A percentile compares a stretch with the other conserved stretches of the same genome.
phyloP scores from a whole-genome alignment of 1,284 basidiomycete genomes.

The Ustilago tritici region DNA sequence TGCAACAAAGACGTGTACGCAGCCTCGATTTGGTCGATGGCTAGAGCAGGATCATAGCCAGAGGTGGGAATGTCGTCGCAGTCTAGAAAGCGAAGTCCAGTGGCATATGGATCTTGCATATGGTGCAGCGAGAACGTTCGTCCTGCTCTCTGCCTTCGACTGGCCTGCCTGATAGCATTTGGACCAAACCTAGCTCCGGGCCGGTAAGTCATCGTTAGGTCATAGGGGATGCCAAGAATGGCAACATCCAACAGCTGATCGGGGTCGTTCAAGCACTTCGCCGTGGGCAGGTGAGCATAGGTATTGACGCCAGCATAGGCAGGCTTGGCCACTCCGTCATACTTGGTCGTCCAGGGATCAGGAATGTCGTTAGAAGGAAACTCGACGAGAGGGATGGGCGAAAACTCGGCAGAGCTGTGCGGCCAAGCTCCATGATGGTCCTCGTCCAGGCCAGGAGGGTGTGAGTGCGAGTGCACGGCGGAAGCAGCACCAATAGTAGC shows the following conservation, averaged over 20 bases:
- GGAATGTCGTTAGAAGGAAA: slow-evolving; percentile 46
- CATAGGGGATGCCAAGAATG: slow-evolving; percentile 54
- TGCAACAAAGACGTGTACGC: slow-evolving; percentile 37
- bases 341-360: slow-evolving; percentile 48
- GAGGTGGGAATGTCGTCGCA: slow-evolving; percentile 55
- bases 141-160: slow-evolving; percentile 44
- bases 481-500: slow-evolving; percentile 10
- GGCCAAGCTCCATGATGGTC: slow-evolving; percentile 46
- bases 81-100: slow-evolving; percentile 49
- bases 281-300: slow-evolving; percentile 51
- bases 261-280: slow-evolving; percentile 33
- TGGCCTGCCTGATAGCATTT: slow-evolving; percentile 46
- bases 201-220: slow-evolving; percentile 53
- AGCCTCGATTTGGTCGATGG: slow-evolving; percentile 57
- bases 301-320: slow-evolving; percentile 51
- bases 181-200: slow-evolving; percentile 54
- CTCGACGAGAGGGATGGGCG: slow-evolving; percentile 38
- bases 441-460: slow-evolving; percentile 38
- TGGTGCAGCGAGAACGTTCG: slow-evolving; percentile 44
- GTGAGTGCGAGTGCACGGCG: slow-evolving; percentile 19
- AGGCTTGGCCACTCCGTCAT: slow-evolving; percentile 33
- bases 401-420: slow-evolving; percentile 37
- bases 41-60: slow-evolving; percentile 46
- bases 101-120: slow-evolving; percentile 44
- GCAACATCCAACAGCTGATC: slow-evolving; percentile 49